Base-by-base conservation (phyloP, 495 filamentous ascomycete species). In the Oidiodendron maius region DNA sequence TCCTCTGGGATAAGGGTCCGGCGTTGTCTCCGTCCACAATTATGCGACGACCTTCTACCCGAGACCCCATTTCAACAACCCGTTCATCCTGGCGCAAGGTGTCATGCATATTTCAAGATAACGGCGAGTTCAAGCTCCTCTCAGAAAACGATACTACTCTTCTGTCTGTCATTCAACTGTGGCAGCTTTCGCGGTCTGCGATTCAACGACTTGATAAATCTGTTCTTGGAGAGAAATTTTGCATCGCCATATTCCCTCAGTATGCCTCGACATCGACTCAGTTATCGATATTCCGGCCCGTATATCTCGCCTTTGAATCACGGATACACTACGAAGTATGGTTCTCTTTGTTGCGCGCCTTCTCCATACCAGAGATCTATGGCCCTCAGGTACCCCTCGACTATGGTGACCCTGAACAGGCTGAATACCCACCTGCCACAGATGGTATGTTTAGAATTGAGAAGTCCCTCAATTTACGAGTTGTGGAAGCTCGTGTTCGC, bases 191-290 rank as follows among this genome's bases (percentile, higher is more conserved):
- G 16, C 78, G 93, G 36, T 93, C 86, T 60, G 86, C 94, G 1
- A 82, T 97, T 40, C 93, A 97, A 58, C 79, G 87, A 52, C 68
- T 99, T 35, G 84, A 96, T 64, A 80, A 80, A 20, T 94, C 90
- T n/a, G 91, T 98, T 4, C 63, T 99, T 40, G 90, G 94, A 56
- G 87, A 93, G 62, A 89, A 96, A 37, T 95, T 86, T 61, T 96
- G 90, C 67, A 85, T 99, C 48, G 93, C 86, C 17, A 91, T 99
- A 21, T 96, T 77, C 81, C 57, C 86, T 84, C 73, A 91, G 79
- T 78, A 87, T 80, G 50, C 84, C 64, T 54, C 81, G 6, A 77
- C 82, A 3, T 75, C 78, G 6, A 80, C 75, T 4, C 70, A 78
- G 44, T 63, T 87, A 26, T 80, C 78, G 23, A 74, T 87, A 32